Evolutionary conservation across 2,329 filamentous ascomycete genomes (phyloP).

Genomic region (Tothia fuscella): DNA sequence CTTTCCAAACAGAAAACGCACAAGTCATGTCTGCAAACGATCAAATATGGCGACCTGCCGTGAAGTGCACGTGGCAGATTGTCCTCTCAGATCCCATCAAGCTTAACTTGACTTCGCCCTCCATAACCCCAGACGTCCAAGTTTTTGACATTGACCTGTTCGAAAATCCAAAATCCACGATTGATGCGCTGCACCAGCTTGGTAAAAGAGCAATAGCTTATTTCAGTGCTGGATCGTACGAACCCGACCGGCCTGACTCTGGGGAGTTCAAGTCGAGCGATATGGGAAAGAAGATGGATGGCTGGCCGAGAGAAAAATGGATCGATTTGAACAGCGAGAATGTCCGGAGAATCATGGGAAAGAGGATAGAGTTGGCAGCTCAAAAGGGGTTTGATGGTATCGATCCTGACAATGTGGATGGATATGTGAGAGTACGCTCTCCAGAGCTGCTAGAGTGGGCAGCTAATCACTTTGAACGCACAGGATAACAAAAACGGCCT

Average conservation of each 20-base stretch:
- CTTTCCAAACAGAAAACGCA: no score
- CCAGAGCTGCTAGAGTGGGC: background rate
- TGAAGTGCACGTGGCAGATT: conserved; percentile 50
- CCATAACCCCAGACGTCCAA: conserved; percentile 37
- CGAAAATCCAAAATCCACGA: conserved; percentile 35
- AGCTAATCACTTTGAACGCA: background rate
- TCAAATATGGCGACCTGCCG: conserved; percentile 40
- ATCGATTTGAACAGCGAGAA: conserved; percentile 45
- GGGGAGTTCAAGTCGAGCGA: conserved; percentile 42
- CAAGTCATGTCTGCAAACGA: conserved; percentile 16
- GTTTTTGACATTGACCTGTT: conserved; percentile 54
- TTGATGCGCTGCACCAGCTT: conserved; percentile 35
- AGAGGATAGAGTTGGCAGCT: conserved; percentile 46
- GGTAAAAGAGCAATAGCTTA: conserved; percentile 60
- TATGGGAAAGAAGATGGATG: conserved; percentile 46
- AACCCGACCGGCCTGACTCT: conserved; percentile 51
- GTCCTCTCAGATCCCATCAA: conserved; percentile 36
- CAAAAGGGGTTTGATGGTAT: conserved; percentile 56
- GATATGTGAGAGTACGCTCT: conserved; percentile 38
- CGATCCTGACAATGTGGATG: conserved; percentile 62
- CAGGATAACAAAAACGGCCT: conserved; percentile 49
- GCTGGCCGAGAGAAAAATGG: conserved; percentile 59
- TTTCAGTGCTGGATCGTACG: conserved; percentile 60
- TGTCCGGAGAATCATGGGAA: conserved; percentile 52
- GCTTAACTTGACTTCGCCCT: conserved; percentile 21